Percentiles rank a stretch among this genome's conserved stretches.
phyloP scores from a whole-genome alignment of 441 rosid genomes.

The Pelargonium fulgidum region DNA sequence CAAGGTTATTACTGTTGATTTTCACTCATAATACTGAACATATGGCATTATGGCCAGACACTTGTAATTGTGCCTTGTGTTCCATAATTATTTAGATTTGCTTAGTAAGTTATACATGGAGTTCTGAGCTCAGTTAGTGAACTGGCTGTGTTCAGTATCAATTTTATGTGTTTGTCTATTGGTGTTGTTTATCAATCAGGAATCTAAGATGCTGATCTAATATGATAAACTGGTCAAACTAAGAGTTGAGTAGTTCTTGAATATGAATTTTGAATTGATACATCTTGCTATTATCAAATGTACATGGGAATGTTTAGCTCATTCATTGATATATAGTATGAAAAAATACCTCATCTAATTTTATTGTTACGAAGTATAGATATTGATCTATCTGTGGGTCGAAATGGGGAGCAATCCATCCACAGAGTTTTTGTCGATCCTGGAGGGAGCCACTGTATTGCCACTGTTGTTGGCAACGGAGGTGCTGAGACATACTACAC shows the following conservation, averaged over 20 bases:
- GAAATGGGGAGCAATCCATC: slow-evolving; percentile 85
- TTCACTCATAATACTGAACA: neutral
- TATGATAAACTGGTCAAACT: neutral
- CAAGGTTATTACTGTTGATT: neutral
- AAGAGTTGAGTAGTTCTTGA: slow-evolving; percentile 2
- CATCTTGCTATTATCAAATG: neutral
- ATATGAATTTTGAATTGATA: neutral
- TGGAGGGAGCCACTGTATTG: slow-evolving; percentile 93
- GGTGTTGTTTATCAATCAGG: neutral
- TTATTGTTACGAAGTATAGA: slow-evolving; percentile 36
- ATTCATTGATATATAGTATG: neutral
- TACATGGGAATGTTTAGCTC: neutral
- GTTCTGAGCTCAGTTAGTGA: neutral
- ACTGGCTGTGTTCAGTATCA: neutral
- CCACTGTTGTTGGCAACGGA: slow-evolving; percentile 69
- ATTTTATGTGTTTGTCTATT: neutral
- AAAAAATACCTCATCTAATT: slow-evolving; percentile 10
- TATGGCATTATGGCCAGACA: neutral
- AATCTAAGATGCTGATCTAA: neutral
- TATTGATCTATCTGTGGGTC: slow-evolving; percentile 76
- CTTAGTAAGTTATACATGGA: neutral
- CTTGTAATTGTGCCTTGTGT: neutral
- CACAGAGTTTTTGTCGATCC: slow-evolving; percentile 96
- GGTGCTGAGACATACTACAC: slow-evolving; percentile 86
- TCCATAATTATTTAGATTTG: neutral